Evolutionary conservation across 306 rosid genomes (phyloP), one percentile per base, ranked within the genome.

Genomic region (Lathyrus oleraceus): DNA sequence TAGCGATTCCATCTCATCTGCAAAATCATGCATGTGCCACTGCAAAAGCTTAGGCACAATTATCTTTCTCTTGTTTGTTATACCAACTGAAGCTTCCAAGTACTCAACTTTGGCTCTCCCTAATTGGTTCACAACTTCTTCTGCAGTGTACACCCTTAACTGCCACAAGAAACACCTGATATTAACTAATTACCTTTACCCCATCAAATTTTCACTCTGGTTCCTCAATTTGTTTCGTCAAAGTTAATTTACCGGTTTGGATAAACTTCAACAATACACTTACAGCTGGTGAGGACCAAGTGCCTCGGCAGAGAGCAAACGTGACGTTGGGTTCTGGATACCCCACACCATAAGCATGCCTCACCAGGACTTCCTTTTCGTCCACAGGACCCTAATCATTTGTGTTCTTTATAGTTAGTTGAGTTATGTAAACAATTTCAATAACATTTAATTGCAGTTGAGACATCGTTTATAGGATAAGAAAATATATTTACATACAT

Each of bases 261-360:
- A 51, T 49, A 49, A 9, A 49, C 56, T 49, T 16, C 17, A 49
- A 49, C 28, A 7, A 32, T 59, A 65, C 47, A 80, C 91, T 82
- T 81, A 90, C 98, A 7, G 98, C 98, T 16, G 98, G 98, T 17
- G 97, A 88, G 43, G 96, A 88, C 97, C 98, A 83, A 49, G 89
- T 88, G 74, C 98, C 97, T 49, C 98, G 63, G 67, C 97, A 88
- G 4, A 94, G 90, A 35, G 90, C 98, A 71, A 90, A 94, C 2
- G 96, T 84, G 30, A 90, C 92, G 42, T 90, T 90, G 17, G 97
- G 94, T 73, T 93, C 97, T 16, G 98, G 97, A 76, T 90, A 93
- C 6, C 94, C 98, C 72, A 88, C 63, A 51, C 98, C 97, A 51
- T 93, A 87, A 35, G 87, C 91, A 73, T 82, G 85, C 16, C 94